These are phyloP conservation scores for Podospora pseudoanserina DNA, from an alignment of 495 filamentous ascomycete species.

Conservation along the genomic window DNA sequence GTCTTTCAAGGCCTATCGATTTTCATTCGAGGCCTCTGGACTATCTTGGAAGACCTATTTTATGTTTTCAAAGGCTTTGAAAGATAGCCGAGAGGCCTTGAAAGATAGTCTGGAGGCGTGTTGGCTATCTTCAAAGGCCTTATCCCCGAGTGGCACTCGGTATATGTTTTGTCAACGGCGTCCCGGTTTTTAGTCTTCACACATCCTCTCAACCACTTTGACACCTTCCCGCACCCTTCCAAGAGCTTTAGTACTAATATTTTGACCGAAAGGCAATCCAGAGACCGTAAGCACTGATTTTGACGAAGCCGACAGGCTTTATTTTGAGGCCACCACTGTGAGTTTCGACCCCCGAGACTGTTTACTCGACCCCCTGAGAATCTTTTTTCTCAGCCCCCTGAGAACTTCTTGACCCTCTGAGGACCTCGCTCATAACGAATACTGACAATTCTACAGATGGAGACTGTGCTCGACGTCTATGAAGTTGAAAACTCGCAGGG, in stretches of 20 bases:
- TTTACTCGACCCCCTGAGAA: too few species aligned
- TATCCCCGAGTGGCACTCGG: too few species aligned
- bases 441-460: conserved; percentile 40
- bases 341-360: too few species aligned
- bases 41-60: neutral
- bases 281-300: conserved; percentile 96
- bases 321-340: conserved; percentile 91
- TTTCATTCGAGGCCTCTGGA: too few species aligned
- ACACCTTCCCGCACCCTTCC: neutral
- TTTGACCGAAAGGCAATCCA: conserved; percentile 57
- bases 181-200: too few species aligned
- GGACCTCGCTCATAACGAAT: too few species aligned
- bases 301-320: conserved; percentile 91
- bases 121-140: neutral
- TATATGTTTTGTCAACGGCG: too few species aligned
- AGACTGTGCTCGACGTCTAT: conserved; percentile 94
- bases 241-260: conserved; percentile 3
- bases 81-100: too few species aligned
- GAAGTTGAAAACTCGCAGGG: conserved; percentile 81
- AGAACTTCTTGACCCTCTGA: too few species aligned
- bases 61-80: neutral
- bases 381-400: too few species aligned
- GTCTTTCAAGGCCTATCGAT: too few species aligned
- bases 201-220: neutral
- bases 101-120: neutral